These are phyloP conservation scores for Neopestalotiopsis sp. DNA, from an alignment of 2,329 filamentous ascomycete species.

Conservation along the genomic window DNA sequence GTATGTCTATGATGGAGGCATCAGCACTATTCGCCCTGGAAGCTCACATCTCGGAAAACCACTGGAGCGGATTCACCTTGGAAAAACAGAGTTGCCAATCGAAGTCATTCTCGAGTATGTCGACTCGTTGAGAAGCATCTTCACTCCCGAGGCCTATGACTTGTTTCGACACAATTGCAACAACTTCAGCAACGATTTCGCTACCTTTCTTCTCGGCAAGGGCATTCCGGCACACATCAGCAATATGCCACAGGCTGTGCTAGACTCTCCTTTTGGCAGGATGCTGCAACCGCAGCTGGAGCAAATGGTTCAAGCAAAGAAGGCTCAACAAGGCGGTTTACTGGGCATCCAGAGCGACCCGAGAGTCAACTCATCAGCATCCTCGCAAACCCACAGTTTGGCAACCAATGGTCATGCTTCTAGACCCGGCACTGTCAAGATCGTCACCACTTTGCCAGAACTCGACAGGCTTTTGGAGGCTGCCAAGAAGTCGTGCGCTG, in stretches of 20 bases:
- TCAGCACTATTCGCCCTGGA: slow-evolving; percentile 81
- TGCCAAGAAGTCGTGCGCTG: slow-evolving; percentile 72
- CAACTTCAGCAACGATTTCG: slow-evolving; percentile 93
- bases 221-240: slow-evolving; percentile 88
- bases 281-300: slow-evolving; percentile 80
- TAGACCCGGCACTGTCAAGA: slow-evolving; percentile 54
- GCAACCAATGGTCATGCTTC: slow-evolving; percentile 31
- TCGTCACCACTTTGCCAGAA: slow-evolving; percentile 62
- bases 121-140: slow-evolving; percentile 81
- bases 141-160: slow-evolving; percentile 83
- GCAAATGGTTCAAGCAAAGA: slow-evolving; percentile 55
- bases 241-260: slow-evolving; percentile 82
- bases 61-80: slow-evolving; percentile 76
- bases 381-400: neutral
- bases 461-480: slow-evolving; percentile 65
- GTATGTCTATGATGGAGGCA: slow-evolving; percentile 88
- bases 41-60: slow-evolving; percentile 86
- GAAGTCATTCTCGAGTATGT: slow-evolving; percentile 88
- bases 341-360: slow-evolving; percentile 53
- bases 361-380: slow-evolving; percentile 32
- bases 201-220: slow-evolving; percentile 86
- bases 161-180: slow-evolving; percentile 94
- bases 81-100: slow-evolving; percentile 77
- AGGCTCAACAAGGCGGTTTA: slow-evolving; percentile 55
- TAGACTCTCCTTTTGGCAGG: slow-evolving; percentile 85